Percentiles rank a stretch among this genome's conserved stretches.
These are phyloP conservation scores for Euphorbia lathyris DNA, from an alignment of 345 rosid species.

Conservation along the genomic window DNA sequence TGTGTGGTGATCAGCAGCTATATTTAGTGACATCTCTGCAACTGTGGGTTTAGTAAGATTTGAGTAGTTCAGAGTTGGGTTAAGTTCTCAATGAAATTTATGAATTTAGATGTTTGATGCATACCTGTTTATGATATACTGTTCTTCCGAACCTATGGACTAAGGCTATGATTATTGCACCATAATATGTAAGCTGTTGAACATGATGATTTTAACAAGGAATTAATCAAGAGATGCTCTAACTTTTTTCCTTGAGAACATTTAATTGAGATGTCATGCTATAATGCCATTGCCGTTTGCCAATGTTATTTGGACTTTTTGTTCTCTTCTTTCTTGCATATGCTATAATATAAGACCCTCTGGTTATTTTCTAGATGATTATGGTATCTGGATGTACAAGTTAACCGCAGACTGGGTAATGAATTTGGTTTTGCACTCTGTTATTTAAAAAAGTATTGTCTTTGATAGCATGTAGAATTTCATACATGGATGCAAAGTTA, in stretches of 20 bases:
- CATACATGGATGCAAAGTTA: too few species aligned
- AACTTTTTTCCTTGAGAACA: not conserved
- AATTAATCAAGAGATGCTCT: not conserved
- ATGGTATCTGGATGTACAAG: not conserved
- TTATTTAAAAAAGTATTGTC: not conserved
- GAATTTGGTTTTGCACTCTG: not conserved
- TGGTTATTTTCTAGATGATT: not conserved
- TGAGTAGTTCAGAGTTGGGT: not conserved
- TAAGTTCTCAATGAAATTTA: not conserved
- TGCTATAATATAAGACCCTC: too few species aligned
- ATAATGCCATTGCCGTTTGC: not conserved
- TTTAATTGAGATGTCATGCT: not conserved
- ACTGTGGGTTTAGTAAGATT: not conserved
- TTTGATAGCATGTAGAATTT: not conserved
- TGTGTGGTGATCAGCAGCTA: not conserved
- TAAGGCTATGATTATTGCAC: not conserved
- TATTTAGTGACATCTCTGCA: not conserved
- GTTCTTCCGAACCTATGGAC: not conserved
- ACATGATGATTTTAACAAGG: not conserved
- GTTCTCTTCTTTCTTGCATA: not conserved
- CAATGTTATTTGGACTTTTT: not conserved
- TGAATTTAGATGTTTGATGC: not conserved
- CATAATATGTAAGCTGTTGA: not conserved
- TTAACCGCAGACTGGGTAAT: not conserved
- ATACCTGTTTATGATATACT: not conserved